Evolutionary conservation across 2,329 filamentous ascomycete genomes (phyloP).

Genomic region (Mycogone perniciosa): DNA sequence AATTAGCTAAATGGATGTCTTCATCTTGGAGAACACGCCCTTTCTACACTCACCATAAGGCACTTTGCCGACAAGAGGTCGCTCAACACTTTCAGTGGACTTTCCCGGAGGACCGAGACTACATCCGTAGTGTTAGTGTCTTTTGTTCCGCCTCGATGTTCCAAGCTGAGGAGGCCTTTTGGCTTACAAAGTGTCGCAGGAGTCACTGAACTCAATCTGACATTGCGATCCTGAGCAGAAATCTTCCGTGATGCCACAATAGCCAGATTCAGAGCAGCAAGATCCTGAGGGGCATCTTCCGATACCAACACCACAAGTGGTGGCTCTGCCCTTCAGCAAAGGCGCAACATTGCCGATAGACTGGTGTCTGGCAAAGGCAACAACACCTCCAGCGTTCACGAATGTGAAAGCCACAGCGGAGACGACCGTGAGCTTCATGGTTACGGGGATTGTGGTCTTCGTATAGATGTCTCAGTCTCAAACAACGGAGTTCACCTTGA

Average conservation of each 20-base stretch:
- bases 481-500: too few relatives aligned
- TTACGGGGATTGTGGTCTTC: neutral
- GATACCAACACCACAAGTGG: slow-evolving; percentile 27
- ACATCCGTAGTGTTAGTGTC: neutral
- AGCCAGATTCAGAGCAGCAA: slow-evolving; percentile 33
- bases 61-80: slow-evolving; percentile 28
- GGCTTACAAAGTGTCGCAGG: slow-evolving; percentile 37
- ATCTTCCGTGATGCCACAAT: slow-evolving; percentile 30
- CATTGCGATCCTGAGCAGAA: slow-evolving; percentile 34
- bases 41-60: slow-evolving; percentile 29
- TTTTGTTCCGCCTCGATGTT: neutral
- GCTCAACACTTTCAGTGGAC: slow-evolving; percentile 26
- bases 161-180: neutral
- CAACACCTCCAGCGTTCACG: neutral
- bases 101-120: slow-evolving; percentile 28
- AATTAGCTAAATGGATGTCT: neutral
- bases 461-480: neutral
- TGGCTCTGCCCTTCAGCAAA: neutral
- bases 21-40: neutral
- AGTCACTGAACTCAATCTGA: slow-evolving; percentile 34
- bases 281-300: slow-evolving; percentile 27
- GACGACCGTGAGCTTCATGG: neutral
- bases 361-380: neutral
- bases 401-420: neutral
- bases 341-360: neutral